Conservation (phyloP, 345 rosid species). For the Salix udensis region DNA sequence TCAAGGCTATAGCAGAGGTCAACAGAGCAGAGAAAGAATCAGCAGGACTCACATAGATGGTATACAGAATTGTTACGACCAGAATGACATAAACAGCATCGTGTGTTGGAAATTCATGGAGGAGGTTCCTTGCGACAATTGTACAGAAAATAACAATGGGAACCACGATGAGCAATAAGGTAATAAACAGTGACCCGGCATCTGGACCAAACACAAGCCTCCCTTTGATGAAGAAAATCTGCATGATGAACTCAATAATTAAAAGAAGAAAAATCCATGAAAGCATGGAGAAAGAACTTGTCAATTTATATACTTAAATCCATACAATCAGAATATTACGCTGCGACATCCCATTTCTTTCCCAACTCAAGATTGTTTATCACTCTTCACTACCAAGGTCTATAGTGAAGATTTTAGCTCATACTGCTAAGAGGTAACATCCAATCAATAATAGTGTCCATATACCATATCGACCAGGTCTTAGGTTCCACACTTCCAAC, state of each 20-base stretch:
- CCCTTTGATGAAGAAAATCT: slow-evolving; percentile 45
- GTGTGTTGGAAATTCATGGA: slow-evolving; percentile 25
- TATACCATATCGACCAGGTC: neutral
- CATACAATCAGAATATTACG: neutral
- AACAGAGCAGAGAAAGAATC: neutral
- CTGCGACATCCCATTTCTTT: neutral
- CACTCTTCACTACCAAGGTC: neutral
- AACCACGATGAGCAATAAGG: slow-evolving; percentile 42
- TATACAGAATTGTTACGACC: slow-evolving; percentile 35
- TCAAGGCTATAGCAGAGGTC: neutral
- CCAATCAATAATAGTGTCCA: neutral
- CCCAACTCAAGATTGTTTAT: neutral
- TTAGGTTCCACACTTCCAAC: neutral
- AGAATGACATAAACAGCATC: slow-evolving; percentile 37
- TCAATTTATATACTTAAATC: neutral
- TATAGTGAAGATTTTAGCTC: neutral
- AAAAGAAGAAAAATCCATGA: slow-evolving; percentile 5
- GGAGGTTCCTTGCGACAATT: slow-evolving; percentile 39
- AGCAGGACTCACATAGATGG: slow-evolving; percentile 45
- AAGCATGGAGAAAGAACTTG: neutral
- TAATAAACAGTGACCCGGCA: slow-evolving; percentile 41
- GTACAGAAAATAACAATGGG: slow-evolving; percentile 47
- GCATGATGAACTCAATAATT: slow-evolving; percentile 13
- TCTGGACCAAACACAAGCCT: slow-evolving; percentile 55
- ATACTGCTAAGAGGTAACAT: neutral